Evolutionary conservation across 2,329 filamentous ascomycete species (phyloP).

Genomic region (Fusarium sp.): DNA sequence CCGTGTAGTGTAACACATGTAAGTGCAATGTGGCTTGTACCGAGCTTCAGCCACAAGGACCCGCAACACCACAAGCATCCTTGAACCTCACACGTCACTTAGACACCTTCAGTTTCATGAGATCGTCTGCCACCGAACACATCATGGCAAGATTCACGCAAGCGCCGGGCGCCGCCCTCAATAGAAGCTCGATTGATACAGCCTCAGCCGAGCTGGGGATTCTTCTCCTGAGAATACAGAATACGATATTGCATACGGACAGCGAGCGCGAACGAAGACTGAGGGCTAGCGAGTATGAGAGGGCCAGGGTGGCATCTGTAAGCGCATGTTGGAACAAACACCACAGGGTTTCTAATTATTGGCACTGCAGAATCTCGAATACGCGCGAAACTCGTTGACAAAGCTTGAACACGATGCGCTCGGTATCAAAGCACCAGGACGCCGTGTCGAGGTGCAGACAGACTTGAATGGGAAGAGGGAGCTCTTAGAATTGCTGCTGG

Average conservation of each 20-base stretch:
- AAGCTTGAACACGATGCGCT: constrained; percentile 77
- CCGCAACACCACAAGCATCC: constrained; percentile 30
- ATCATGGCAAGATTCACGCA: constrained; percentile 46
- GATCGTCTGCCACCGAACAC: constrained; percentile 14
- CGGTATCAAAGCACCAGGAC: constrained; percentile 67
- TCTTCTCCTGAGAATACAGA: constrained; percentile 74
- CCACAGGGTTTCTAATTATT: constrained; percentile 8
- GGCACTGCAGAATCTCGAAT: constrained; percentile 73
- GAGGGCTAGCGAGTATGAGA: constrained; percentile 73
- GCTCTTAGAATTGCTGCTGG: constrained; percentile 72
- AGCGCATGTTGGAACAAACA: constrained; percentile 49
- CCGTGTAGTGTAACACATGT: not conserved
- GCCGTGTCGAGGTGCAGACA: constrained; percentile 70
- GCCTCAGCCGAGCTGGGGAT: constrained; percentile 67
- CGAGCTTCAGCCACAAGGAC: constrained; percentile 43
- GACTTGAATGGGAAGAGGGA: constrained; percentile 75
- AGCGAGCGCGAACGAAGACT: constrained; percentile 69
- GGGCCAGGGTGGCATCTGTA: constrained; percentile 56
- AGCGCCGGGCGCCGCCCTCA: constrained; percentile 10
- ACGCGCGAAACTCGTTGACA: constrained; percentile 75
- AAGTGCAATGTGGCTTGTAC: constrained; percentile 41
- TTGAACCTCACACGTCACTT: constrained; percentile 45
- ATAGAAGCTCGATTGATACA: constrained; percentile 43
- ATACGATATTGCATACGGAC: constrained; percentile 71
- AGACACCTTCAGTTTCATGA: constrained; percentile 24